Conservation (phyloP, 2,329 filamentous ascomycete genomes). For the Xylariomycetidae sp. region DNA sequence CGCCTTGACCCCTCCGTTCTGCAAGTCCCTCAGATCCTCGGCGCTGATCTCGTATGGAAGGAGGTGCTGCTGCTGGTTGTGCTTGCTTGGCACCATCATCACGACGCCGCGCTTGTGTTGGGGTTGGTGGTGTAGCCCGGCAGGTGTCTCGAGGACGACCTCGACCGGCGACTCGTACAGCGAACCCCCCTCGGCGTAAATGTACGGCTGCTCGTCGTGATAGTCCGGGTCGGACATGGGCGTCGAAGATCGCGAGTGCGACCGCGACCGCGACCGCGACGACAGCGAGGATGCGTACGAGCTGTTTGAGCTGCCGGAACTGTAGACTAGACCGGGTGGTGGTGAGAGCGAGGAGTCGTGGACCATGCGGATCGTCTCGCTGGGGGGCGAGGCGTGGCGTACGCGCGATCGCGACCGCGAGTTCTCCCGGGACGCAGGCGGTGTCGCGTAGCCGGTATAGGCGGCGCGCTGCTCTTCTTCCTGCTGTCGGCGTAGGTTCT, state of each 20-base stretch:
- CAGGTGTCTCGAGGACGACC: conserved; percentile 35
- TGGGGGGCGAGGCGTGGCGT: conserved; percentile 24
- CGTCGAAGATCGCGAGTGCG: conserved; percentile 46
- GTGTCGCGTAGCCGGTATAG: conserved; percentile 36
- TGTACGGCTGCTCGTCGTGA: conserved; percentile 39
- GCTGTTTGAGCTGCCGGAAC: conserved; percentile 39
- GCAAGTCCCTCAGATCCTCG: conserved; percentile 47
- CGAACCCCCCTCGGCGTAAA: conserved; percentile 24
- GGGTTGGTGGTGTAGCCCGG: conserved; percentile 17
- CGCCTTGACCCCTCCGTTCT: conserved; percentile 40
- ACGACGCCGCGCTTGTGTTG: conserved; percentile 18
- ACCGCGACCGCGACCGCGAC: conserved; percentile 36
- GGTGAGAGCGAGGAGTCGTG: conserved; percentile 40
- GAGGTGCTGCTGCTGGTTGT: conserved; percentile 25
- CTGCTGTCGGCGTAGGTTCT: no score
- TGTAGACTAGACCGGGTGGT: conserved; percentile 43
- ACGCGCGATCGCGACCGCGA: conserved; percentile 33
- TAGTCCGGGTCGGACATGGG: conserved; percentile 41
- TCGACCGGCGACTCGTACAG: conserved; percentile 48
- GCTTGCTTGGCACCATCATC: no score
- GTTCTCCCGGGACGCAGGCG: conserved; percentile 40
- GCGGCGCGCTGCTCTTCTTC: conserved; percentile 41
- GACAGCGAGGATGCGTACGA: conserved; percentile 42
- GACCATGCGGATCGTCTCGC: conserved; percentile 35
- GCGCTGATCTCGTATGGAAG: conserved; percentile 53